These are phyloP conservation scores for Leucocoprinus sp. DNA, from an alignment of 768 basidiomycete genomes.

Conservation along the genomic window DNA sequence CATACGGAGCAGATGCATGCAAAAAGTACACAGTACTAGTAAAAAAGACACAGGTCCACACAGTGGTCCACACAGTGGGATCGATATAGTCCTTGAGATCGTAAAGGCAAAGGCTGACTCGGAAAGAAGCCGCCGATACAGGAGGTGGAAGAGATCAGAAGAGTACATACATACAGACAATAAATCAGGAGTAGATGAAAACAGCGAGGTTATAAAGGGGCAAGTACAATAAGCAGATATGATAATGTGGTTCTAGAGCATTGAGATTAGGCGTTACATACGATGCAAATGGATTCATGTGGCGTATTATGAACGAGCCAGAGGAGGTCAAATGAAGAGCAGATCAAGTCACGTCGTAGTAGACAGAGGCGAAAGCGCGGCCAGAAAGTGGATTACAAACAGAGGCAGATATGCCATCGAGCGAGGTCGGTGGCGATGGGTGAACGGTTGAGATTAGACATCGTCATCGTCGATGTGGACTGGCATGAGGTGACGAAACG, in stretches of 20 bases:
- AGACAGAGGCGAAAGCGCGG: slow-evolving; percentile 2
- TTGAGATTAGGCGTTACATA: slow-evolving; percentile 3
- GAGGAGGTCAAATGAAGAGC: neutral
- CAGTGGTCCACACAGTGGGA: neutral
- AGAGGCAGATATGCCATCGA: neutral
- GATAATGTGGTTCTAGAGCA: neutral
- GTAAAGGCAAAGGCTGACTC: slow-evolving; percentile 1
- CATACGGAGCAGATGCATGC: neutral
- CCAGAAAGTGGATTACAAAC: neutral
- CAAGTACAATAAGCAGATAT: slow-evolving; percentile 7
- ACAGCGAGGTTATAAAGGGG: slow-evolving; percentile 1
- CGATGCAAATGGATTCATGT: slow-evolving; percentile 2
- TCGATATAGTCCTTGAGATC: neutral
- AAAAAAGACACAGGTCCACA: no score
- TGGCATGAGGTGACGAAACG: slow-evolving; percentile 58
- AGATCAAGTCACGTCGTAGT: neutral
- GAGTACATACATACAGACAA: slow-evolving; percentile 7
- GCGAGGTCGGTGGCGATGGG: slow-evolving; percentile 24
- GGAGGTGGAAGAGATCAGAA: neutral
- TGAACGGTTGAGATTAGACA: slow-evolving; percentile 14
- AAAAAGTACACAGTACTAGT: neutral
- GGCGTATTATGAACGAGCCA: neutral
- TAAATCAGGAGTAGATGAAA: slow-evolving; percentile 10
- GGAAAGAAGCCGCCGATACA: neutral
- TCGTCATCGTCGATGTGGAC: slow-evolving; percentile 29